Evolutionary conservation across 139 green algal species (phyloP).

Genomic region (Nannochloris sp.): DNA sequence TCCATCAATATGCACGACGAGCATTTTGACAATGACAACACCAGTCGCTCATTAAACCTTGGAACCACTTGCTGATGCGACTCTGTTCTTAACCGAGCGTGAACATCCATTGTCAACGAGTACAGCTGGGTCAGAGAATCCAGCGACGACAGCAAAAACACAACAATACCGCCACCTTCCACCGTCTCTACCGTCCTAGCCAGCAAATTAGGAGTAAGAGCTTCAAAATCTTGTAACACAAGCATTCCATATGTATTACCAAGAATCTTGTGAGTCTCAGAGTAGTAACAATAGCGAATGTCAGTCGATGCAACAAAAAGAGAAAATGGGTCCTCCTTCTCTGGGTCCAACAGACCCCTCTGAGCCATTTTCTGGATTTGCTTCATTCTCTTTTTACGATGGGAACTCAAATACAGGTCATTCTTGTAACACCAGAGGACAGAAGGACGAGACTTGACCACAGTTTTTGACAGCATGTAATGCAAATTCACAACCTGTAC

Average conservation of each 20-base stretch:
- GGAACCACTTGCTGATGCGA: conserved; percentile 70
- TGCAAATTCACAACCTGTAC: conserved; percentile 93
- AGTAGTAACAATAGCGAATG: conserved; percentile 98
- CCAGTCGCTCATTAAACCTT: conserved; percentile 97
- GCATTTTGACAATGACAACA: conserved; percentile 82
- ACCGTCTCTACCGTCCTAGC: conserved; percentile 96
- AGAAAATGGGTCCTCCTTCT: conserved; percentile 96
- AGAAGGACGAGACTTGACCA: conserved; percentile 84
- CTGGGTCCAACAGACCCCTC: conserved; percentile 81
- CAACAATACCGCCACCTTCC: conserved; percentile 88
- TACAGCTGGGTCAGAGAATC: conserved; percentile 87
- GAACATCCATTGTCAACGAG: conserved; percentile 94
- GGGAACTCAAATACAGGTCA: conserved; percentile 76
- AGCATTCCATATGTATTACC: conserved; percentile 98
- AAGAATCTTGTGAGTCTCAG: conserved; percentile 93
- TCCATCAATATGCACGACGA: conserved; percentile 87
- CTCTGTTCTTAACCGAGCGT: conserved; percentile 85
- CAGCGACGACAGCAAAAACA: conserved; percentile 85
- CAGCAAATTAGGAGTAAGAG: conserved; percentile 95
- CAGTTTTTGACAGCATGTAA: conserved; percentile 94
- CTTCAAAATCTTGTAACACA: conserved; percentile 99
- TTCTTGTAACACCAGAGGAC: conserved; percentile 99
- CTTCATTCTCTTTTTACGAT: conserved; percentile 91
- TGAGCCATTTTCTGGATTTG: conserved; percentile 95
- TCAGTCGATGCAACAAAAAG: conserved; percentile 89